Conservation (phyloP, 2,329 filamentous ascomycete species). For the Colletotrichum kahawae region DNA sequence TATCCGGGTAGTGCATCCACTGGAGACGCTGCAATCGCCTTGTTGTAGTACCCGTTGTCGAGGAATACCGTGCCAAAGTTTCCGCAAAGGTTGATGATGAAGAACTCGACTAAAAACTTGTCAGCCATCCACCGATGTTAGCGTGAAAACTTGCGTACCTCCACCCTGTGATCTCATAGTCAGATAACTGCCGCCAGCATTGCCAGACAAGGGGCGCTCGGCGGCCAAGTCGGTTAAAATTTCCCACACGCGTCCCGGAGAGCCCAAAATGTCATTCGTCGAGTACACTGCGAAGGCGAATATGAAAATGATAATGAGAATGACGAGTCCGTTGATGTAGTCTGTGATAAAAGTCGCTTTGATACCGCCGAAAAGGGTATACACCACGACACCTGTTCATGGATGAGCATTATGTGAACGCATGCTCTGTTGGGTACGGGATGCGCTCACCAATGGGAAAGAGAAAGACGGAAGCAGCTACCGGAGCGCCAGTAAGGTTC, state of each 20-base stretch:
- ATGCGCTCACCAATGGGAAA: constrained; percentile 70
- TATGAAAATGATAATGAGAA: constrained; percentile 83
- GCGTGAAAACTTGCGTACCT: constrained; percentile 31
- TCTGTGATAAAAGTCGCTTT: constrained; percentile 89
- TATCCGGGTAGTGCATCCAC: constrained; percentile 89
- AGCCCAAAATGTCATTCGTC: constrained; percentile 74
- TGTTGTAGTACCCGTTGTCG: constrained; percentile 92
- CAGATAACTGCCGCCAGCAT: constrained; percentile 80
- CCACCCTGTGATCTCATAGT: constrained; percentile 86
- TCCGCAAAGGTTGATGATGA: constrained; percentile 85
- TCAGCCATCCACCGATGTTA: background rate
- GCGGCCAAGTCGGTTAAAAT: constrained; percentile 71
- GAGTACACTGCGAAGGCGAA: constrained; percentile 86
- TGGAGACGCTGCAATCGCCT: constrained; percentile 86
- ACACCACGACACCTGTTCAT: constrained; percentile 57
- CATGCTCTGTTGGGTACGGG: too few species aligned
- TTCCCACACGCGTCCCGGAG: constrained; percentile 79
- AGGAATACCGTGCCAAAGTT: constrained; percentile 87
- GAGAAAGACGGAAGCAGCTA: constrained; percentile 83
- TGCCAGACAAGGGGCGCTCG: constrained; percentile 78
- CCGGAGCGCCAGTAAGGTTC: constrained; percentile 45
- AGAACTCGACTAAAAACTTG: constrained; percentile 67
- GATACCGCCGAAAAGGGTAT: constrained; percentile 79
- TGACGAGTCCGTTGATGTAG: constrained; percentile 84
- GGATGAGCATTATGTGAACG: background rate